These are phyloP conservation scores for Salix koriyanagi DNA, from an alignment of 345 rosid genomes.

Conservation along the genomic window DNA sequence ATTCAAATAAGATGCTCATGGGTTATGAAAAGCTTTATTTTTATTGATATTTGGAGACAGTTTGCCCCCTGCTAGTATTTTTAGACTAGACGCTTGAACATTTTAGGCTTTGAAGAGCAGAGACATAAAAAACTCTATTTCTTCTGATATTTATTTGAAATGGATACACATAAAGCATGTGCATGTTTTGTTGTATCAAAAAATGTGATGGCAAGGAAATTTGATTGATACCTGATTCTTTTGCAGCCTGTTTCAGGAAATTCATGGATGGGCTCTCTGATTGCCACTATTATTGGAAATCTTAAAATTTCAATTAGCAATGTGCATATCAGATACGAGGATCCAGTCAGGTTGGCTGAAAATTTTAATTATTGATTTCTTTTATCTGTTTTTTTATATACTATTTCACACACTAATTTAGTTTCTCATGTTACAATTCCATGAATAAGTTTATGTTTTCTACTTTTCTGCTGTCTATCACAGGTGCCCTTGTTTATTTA, in stretches of 20 bases:
- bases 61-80: background rate
- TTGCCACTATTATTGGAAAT: constrained; percentile 91
- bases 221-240: constrained; percentile 26
- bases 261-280: constrained; percentile 94
- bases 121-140: background rate
- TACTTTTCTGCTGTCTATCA: background rate
- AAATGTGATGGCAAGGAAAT: background rate
- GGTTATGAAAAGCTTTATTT: background rate
- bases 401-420: background rate
- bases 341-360: constrained; percentile 66
- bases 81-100: background rate
- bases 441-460: background rate
- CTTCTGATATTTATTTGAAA: no score
- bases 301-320: constrained; percentile 96
- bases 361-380: constrained; percentile 9
- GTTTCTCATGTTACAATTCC: background rate
- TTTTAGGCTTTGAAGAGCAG: background rate
- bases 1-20: background rate
- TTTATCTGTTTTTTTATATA: background rate
- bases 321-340: constrained; percentile 96
- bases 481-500: constrained; percentile 18
- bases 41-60: background rate
- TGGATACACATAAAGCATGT: background rate
- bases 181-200: background rate
- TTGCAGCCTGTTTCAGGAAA: constrained; percentile 75